Evolutionary conservation across 805 yeast genomes (phyloP).

Genomic region (Candida pini): DNA sequence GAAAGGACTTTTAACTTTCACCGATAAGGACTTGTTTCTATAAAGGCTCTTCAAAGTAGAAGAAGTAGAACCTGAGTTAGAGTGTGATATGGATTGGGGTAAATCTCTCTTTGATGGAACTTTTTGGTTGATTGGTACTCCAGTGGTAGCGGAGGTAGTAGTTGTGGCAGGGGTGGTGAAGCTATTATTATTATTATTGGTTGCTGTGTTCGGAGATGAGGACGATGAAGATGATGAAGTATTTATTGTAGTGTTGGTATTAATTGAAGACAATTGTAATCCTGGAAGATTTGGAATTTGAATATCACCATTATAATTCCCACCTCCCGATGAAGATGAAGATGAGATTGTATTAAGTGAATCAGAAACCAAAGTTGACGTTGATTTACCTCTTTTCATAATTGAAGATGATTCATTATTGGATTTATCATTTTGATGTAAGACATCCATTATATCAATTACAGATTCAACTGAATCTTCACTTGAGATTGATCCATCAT

Average conservation of each 20-base stretch:
- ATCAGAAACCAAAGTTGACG: conserved; percentile 8
- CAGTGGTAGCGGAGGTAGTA: too few relatives aligned
- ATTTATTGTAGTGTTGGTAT: background rate
- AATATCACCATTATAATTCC: conserved; percentile 1
- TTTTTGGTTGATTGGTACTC: background rate
- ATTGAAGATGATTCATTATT: background rate
- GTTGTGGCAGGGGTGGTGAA: too few relatives aligned
- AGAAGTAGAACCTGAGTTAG: conserved; percentile 3
- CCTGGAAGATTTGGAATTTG: background rate
- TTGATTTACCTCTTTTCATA: conserved; percentile 3
- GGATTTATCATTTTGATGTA: conserved; percentile 11
- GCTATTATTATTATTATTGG: too few relatives aligned
- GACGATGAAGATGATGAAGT: background rate
- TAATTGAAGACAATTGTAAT: background rate
- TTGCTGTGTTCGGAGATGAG: background rate
- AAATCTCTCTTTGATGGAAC: too few relatives aligned
- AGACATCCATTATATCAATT: conserved; percentile 21
- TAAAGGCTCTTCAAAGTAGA: conserved; percentile 5
- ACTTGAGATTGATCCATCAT: conserved; percentile 11
- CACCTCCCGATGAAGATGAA: conserved; percentile 4
- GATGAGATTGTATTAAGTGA: conserved; percentile 5
- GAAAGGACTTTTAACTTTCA: conserved; percentile 15
- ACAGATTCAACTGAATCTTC: conserved; percentile 11
- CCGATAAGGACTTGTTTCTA: conserved; percentile 13
- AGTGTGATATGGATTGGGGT: too few relatives aligned